Evolutionary conservation across 805 yeast genomes (phyloP), one percentile per base, ranked within the genome.

Genomic region (Pichia cephalocereana): DNA sequence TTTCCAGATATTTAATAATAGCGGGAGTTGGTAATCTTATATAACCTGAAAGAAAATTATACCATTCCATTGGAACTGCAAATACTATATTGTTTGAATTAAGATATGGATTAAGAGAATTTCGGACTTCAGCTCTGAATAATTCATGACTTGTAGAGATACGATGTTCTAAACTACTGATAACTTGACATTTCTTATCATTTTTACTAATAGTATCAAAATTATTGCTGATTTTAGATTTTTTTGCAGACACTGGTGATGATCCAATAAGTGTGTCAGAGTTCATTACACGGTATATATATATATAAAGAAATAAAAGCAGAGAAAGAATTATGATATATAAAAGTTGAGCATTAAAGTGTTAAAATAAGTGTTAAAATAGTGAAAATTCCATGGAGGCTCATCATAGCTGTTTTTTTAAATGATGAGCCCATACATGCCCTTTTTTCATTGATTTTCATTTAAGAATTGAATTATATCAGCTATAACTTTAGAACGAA

Each of bases 391-490:
- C 14, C 11, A 7, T 9, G 14, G 14, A 30, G 32, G 32, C 32
- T 30, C 32, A 30, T 9, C 7, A 15, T 23, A 23, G 1, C 23
- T 19, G 26, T 5, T 23, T 23, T 23, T 23, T 23, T 23, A 23
- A 23, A 6, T 23, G 26, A 23, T 23, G 26, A 19, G 23, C 23
- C 23, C 4, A 19, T 19, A 3, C 23, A 19, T 19, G 23, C 23
- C 23, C 4, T 19, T 19, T 19, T 19, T 19, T 19, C 9, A 40
- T 4, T 40, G 28, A n/a, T 30, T 8, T 9, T 40, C 28, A 12
- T 40, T 12, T 41, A 70, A 51, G 66, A 81, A 79, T 4, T 59
- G 61, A 27, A 71, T 34, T n/a, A 77, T 53, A 48, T 69, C 70
- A 1, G 57, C 48, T n/a, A 65, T 63, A 4, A 71, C 30, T 11